Evolutionary conservation across 148 eudicot species (phyloP).

Genomic region (Salicornia ramosissima): DNA sequence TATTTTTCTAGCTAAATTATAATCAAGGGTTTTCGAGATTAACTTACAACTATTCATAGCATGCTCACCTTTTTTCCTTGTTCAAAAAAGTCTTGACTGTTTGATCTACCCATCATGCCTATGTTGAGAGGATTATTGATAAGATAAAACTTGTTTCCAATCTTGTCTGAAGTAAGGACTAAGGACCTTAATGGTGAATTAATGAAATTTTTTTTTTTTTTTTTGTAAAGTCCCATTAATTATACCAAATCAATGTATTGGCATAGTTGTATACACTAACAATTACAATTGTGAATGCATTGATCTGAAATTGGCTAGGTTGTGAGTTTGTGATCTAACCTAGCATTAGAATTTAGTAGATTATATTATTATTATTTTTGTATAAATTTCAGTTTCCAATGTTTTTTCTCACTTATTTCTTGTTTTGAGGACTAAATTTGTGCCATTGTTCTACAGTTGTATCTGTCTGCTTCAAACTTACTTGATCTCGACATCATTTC

Average conservation of each 20-base stretch:
- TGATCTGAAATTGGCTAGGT: not conserved
- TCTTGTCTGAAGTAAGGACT: no score
- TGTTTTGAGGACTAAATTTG: conserved; percentile 8
- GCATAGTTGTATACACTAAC: not conserved
- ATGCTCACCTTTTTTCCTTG: not conserved
- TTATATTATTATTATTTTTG: no score
- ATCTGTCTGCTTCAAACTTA: conserved; percentile 68
- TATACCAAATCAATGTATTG: no score
- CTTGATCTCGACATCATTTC: conserved; percentile 68
- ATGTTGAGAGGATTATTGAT: not conserved
- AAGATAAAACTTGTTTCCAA: no score
- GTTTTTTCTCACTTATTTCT: not conserved
- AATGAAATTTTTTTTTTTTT: no score
- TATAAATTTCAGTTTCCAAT: no score
- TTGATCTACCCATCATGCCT: not conserved
- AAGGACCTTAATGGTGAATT: no score
- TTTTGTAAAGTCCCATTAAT: no score
- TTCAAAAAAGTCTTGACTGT: not conserved
- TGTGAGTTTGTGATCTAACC: not conserved
- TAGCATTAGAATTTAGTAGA: not conserved
- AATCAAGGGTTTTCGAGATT: no score
- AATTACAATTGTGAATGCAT: not conserved
- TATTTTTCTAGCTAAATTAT: no score
- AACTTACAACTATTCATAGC: no score
- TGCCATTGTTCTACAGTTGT: conserved; percentile 51